These are phyloP conservation scores for Suillus subalutaceus DNA, from an alignment of 768 basidiomycete genomes.

Conservation along the genomic window DNA sequence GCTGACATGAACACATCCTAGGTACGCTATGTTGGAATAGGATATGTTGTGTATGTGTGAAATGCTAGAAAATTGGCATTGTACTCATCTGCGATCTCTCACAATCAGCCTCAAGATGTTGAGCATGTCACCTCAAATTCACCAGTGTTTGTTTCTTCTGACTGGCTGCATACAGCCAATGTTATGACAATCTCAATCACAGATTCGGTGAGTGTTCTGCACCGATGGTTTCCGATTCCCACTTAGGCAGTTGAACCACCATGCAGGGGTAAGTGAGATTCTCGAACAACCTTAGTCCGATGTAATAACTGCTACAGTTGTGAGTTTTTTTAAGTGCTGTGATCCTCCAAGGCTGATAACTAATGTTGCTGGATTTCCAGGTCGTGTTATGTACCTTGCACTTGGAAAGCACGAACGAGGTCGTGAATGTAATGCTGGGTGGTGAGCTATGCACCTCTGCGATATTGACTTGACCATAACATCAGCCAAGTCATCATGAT, in stretches of 20 bases:
- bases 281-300: neutral
- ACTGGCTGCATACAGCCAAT: neutral
- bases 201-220: neutral
- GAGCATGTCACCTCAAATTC: neutral
- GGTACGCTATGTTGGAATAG: neutral
- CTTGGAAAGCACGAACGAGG: neutral
- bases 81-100: neutral
- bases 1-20: neutral
- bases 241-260: neutral
- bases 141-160: neutral
- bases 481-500: neutral
- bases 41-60: neutral
- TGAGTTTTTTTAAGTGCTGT: neutral
- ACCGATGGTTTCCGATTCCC: neutral
- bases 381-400: neutral
- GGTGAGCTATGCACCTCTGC: neutral
- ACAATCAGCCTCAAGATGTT: neutral
- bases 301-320: neutral
- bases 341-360: neutral
- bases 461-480: neutral
- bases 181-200: neutral
- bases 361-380: neutral
- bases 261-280: neutral
- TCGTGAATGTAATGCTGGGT: neutral
- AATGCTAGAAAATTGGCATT: neutral